Evolutionary conservation across 345 rosid genomes (phyloP).

Genomic region (Eucalyptus victrix): DNA sequence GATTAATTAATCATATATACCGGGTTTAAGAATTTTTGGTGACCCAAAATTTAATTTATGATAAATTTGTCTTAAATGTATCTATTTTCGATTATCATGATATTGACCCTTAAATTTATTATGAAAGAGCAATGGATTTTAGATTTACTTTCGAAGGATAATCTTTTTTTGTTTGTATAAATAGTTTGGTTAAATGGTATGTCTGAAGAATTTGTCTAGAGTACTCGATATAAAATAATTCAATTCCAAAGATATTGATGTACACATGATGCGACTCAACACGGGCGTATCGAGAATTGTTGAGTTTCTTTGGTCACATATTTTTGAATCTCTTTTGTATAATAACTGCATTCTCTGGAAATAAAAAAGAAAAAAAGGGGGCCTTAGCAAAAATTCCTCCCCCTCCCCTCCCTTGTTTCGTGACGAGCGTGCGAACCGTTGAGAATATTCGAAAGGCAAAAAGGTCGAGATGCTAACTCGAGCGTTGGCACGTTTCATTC

Average conservation of each 20-base stretch:
- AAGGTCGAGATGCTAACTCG: background rate
- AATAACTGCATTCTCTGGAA: background rate
- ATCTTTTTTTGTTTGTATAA: no score
- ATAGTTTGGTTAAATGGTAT: background rate
- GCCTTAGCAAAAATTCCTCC: background rate
- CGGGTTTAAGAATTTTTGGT: accelerated
- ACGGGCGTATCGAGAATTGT: background rate
- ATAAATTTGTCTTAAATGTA: no score
- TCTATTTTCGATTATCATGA: no score
- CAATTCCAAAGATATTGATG: background rate
- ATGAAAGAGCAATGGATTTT: background rate
- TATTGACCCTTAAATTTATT: no score
- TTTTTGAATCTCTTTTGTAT: background rate
- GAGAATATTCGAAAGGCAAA: background rate
- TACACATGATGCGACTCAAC: background rate
- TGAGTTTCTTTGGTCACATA: background rate
- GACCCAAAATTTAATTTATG: no score
- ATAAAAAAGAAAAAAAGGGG: no score
- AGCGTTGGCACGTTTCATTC: background rate
- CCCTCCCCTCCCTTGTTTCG: no score
- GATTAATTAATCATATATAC: no score
- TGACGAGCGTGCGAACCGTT: background rate
- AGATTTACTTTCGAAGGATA: accelerated
- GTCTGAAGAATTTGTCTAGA: background rate
- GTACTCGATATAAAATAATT: no score